These are phyloP conservation scores for Fraxinus velutina DNA, from an alignment of 305 asterid species.

Conservation along the genomic window DNA sequence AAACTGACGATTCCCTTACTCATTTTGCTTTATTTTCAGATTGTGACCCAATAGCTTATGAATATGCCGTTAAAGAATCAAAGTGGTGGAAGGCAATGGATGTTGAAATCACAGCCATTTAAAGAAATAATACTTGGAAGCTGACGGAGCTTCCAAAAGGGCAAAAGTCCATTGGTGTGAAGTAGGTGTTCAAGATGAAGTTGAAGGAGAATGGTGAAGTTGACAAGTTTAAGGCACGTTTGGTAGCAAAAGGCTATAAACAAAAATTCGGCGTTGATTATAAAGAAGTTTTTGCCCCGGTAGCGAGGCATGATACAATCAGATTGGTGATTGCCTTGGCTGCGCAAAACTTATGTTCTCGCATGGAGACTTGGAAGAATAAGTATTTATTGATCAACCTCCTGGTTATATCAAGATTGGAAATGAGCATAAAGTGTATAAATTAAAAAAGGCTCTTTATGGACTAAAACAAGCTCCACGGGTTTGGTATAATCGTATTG, in stretches of 20 bases:
- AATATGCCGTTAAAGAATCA: background rate
- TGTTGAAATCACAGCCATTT: background rate
- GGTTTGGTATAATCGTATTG: too few species aligned
- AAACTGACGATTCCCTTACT: too few species aligned
- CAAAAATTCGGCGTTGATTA: too few species aligned
- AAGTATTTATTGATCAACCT: too few species aligned
- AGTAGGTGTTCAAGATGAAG: background rate
- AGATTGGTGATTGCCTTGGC: background rate
- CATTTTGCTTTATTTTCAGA: background rate
- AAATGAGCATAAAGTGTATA: too few species aligned
- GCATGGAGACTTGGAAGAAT: too few species aligned
- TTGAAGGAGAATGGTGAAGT: background rate
- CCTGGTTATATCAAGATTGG: too few species aligned
- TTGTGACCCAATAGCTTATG: background rate
- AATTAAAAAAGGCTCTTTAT: too few species aligned
- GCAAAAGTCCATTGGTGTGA: background rate
- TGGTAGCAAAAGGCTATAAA: background rate
- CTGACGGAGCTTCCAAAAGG: background rate
- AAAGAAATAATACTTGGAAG: background rate
- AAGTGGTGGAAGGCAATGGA: background rate
- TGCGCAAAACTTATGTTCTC: too few species aligned
- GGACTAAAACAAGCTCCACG: too few species aligned
- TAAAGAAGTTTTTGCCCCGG: too few species aligned
- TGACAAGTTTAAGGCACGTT: background rate
- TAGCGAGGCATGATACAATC: background rate